Evolutionary conservation across 2,329 filamentous ascomycete genomes (phyloP), one percentile per base, ranked within the genome.

Genomic region (Fusarium sulawesiense): DNA sequence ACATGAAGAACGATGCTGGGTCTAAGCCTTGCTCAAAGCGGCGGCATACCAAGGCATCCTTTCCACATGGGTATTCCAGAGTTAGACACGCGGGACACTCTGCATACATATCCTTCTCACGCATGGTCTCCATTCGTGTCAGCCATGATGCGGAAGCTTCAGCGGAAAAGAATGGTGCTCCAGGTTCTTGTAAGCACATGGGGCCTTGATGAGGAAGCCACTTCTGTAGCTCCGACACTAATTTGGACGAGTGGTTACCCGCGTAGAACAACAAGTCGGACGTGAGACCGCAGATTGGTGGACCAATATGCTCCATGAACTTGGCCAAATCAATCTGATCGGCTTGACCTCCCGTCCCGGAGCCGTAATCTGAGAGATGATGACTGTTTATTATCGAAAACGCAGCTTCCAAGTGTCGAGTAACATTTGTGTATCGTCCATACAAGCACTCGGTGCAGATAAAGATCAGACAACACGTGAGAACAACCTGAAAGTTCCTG

Each of bases 381-480:
- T 50, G 23, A 1, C 21, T 3, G 20, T 60, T 66, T 1, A 66
- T 1, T 0, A 66, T 0, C 0, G 63, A 55, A 6, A 66, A 66
- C 0, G 61, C 63, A 0, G 61, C 56, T 18, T 66, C 63, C 1
- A 66, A n/a, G 6, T 68, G 66, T 6, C 54, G 34, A 4, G 44
- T 23, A 1, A 64, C 53, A 7, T 68, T 68, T 1, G 9, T 7
- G 12, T 68, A 20, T 2, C 59, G 49, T 0, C 64, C 66, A 10
- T 68, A 53, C 2, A 68, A 27, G 6, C 37, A 42, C 29, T 68
- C 66, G 0, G 29, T 68, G 18, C 66, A 68, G 5, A 68, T 68
- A 5, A 68, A 68, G 14, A 68, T 42, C 7, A 68, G 2, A 4
- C 66, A 68, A 7, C 66, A 68, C 1, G 57, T 68, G 1, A 68